Evolutionary conservation across 1,284 basidiomycete species (phyloP), one percentile per base, ranked within the genome.

Genomic region (Heliocybe sulcata): DNA sequence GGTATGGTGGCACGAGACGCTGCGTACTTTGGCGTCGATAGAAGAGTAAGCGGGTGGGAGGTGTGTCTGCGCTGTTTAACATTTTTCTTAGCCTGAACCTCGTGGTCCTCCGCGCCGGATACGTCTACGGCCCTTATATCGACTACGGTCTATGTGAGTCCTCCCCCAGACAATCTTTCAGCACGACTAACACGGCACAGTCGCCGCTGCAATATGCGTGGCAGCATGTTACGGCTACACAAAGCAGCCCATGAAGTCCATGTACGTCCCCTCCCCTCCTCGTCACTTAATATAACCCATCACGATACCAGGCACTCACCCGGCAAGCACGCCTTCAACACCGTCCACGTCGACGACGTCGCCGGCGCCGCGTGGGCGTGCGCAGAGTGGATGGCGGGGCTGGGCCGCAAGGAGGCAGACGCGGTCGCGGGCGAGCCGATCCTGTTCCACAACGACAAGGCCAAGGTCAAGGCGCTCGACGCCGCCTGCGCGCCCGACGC

Each of bases 1-100:
- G 11, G 81, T 77, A 22, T 95, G 92, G 92, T 94, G 92, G 91
- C 92, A 94, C 64, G 92, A 94, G 74, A 82, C 87, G 1, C 70
- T 92, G 38, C 80, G 92, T 33, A 83, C 82, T 61, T 66, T 94
- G 57, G 90, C 84, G 35, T 79, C 80, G n/a, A 85, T 94, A 45
- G 72, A 81, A 59, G 79, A 82, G 85, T 90, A 65, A 56, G 81
- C 72, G 31, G 38, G 8, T 49, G 49, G 9, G 48, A 31, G 12
- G 29, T 27, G n/a, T 42, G 27, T 4, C 47, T 49, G 3, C 47
- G 16, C 20, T 49, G 12, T 49, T 6, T 11, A 25, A 25, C 3
- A 49, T 25, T 3, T 29, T 29, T 49, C 48, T 51, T 59, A 91
- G 90, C 52, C 75, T 94, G 54, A 93, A 93, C 67, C 79, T 93